Evolutionary conservation across 306 rosid species (phyloP).

Genomic region (Astragalus membranaceus): DNA sequence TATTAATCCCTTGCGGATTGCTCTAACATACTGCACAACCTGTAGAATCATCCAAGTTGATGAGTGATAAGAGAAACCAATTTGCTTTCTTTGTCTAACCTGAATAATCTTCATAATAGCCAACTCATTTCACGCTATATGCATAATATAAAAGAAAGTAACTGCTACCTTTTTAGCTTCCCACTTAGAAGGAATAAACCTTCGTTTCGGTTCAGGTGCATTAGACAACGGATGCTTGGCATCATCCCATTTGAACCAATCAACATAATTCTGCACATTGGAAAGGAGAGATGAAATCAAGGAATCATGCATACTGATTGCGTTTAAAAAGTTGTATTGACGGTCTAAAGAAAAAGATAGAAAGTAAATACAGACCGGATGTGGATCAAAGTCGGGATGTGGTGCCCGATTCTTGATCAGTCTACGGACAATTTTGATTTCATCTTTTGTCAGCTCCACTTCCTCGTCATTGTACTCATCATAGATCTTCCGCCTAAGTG

Average conservation of each 20-base stretch:
- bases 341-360: slow-evolving; percentile 1
- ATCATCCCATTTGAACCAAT: slow-evolving; percentile 92
- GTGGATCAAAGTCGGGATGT: slow-evolving; percentile 72
- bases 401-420: slow-evolving; percentile 71
- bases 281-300: not conserved
- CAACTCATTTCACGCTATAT: no score
- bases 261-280: slow-evolving; percentile 59
- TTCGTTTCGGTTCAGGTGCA: slow-evolving; percentile 95
- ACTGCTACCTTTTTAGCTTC: slow-evolving; percentile 67
- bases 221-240: slow-evolving; percentile 80
- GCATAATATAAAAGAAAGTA: not conserved
- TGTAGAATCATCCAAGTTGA: slow-evolving; percentile 28
- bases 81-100: not conserved
- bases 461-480: slow-evolving; percentile 82
- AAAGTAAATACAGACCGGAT: slow-evolving; percentile 49
- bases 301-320: not conserved
- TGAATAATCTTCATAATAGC: not conserved
- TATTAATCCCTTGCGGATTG: slow-evolving; percentile 72
- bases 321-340: not conserved
- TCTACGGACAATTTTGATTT: slow-evolving; percentile 51
- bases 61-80: slow-evolving; percentile 20
- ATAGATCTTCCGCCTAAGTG: slow-evolving; percentile 59
- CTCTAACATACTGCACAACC: slow-evolving; percentile 72
- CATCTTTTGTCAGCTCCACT: slow-evolving; percentile 63
- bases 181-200: slow-evolving; percentile 93